Evolutionary conservation across 2,329 filamentous ascomycete genomes (phyloP).

Genomic region (Stylonectria norvegica): DNA sequence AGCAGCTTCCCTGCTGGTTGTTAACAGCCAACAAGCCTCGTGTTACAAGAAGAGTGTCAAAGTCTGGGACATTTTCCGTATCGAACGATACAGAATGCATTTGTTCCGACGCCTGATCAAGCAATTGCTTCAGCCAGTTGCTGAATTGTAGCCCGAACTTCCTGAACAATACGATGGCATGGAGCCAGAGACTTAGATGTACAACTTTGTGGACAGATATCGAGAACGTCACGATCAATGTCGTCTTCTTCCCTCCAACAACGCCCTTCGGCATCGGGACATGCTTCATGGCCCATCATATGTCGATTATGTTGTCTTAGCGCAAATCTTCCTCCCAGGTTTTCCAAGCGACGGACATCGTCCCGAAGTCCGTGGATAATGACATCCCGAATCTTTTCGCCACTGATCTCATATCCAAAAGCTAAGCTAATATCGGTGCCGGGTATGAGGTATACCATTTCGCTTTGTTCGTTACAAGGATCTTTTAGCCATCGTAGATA

Average conservation of each 20-base stretch:
- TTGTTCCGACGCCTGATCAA: not conserved
- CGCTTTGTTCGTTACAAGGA: slow-evolving; percentile 2
- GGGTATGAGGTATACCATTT: slow-evolving; percentile 4
- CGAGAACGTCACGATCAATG: slow-evolving; percentile 22
- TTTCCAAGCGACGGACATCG: slow-evolving; percentile 18
- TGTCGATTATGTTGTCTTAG: slow-evolving; percentile 27
- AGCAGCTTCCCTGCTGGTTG: not conserved
- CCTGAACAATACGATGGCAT: slow-evolving; percentile 29
- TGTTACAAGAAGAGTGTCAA: not conserved
- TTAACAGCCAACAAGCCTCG: not conserved
- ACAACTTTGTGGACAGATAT: slow-evolving; percentile 26
- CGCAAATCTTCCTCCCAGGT: slow-evolving; percentile 21
- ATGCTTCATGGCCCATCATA: slow-evolving; percentile 26
- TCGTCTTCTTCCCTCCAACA: slow-evolving; percentile 24
- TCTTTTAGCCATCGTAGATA: slow-evolving; percentile 26
- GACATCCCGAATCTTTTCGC: slow-evolving; percentile 5
- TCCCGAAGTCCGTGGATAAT: slow-evolving; percentile 14
- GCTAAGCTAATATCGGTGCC: slow-evolving; percentile 1
- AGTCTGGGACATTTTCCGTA: not conserved
- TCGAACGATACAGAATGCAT: not conserved
- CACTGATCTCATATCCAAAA: slow-evolving; percentile 3
- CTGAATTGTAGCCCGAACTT: slow-evolving; percentile 25
- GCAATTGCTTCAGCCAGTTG: slow-evolving; percentile 7
- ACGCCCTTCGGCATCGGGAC: slow-evolving; percentile 22
- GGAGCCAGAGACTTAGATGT: slow-evolving; percentile 22